Conservation (phyloP, 2,329 filamentous ascomycete species). For the Metarhizium sp. region DNA sequence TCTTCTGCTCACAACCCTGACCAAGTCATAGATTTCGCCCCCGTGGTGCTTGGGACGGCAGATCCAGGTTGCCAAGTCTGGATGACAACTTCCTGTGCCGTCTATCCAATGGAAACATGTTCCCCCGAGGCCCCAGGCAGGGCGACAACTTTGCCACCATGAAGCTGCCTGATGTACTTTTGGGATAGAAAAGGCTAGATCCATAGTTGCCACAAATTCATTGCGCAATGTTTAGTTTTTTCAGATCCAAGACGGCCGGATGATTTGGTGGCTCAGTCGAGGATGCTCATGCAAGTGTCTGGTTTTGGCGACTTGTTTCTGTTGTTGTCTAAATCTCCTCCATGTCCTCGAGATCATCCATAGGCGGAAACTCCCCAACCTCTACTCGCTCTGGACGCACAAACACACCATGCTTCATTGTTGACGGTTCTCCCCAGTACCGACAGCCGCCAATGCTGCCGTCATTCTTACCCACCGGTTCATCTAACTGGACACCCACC, state of each 20-base stretch:
- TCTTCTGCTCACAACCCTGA: not conserved
- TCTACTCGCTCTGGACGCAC: conserved; percentile 71
- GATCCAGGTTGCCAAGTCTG: not conserved
- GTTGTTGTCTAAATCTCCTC: conserved; percentile 51
- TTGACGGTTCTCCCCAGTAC: conserved; percentile 60
- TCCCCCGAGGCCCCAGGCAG: not conserved
- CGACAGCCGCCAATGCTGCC: conserved; percentile 57
- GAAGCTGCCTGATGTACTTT: not conserved
- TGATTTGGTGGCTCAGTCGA: not conserved
- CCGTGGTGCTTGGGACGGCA: not conserved
- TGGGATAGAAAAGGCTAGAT: not conserved
- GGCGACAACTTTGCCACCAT: not conserved
- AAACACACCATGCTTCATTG: conserved; percentile 66
- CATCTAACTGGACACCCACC: conserved; percentile 68
- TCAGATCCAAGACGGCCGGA: not conserved
- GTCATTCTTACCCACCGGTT: conserved; percentile 76
- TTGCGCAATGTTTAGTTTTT: not conserved
- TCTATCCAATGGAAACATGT: too few species aligned
- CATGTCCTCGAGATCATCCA: conserved; percentile 70
- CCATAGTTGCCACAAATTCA: not conserved
- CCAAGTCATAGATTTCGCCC: not conserved
- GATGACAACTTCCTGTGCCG: too few species aligned
- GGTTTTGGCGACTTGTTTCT: not conserved
- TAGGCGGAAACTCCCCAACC: conserved; percentile 59
- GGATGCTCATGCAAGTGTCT: not conserved